A percentile compares a stretch with the other conserved stretches of the same genome.
phyloP scores from a whole-genome alignment of 1,139 yeast genomes.

The Sugiyamaella xylanicola region DNA sequence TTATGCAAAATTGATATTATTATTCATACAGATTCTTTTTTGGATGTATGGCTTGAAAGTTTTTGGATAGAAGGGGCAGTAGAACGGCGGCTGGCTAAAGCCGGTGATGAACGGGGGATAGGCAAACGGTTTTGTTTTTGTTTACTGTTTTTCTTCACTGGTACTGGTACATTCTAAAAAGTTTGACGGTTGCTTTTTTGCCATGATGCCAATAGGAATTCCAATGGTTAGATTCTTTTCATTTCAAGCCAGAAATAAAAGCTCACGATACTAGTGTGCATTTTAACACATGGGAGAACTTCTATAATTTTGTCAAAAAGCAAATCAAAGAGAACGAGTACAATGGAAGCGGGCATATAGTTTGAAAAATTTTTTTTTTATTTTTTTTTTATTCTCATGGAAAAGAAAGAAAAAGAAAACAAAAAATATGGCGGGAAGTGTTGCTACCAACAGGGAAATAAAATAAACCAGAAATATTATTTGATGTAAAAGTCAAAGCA shows the following conservation, averaged over 20 bases:
- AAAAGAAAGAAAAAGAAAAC: background rate
- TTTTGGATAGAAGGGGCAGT: background rate
- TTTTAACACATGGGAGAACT: background rate
- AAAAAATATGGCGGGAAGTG: background rate
- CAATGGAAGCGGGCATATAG: background rate
- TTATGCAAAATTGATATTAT: slow-evolving; percentile 5
- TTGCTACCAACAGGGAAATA: background rate
- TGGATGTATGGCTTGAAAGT: background rate
- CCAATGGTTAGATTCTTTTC: background rate
- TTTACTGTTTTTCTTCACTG: background rate
- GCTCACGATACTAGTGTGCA: background rate
- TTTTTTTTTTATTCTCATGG: background rate
- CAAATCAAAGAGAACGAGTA: background rate
- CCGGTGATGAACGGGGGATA: background rate
- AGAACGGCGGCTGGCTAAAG: background rate
- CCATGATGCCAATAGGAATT: background rate
- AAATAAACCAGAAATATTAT: background rate
- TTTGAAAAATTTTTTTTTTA: background rate
- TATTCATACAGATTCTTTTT: slow-evolving; percentile 3
- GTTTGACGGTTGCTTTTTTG: background rate
- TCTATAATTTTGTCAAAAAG: background rate
- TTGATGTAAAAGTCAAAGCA: background rate
- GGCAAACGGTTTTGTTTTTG: background rate
- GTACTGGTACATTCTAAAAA: background rate
- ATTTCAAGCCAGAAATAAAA: background rate